These are phyloP conservation scores for Xylaria palmicola DNA, from an alignment of 495 filamentous ascomycete genomes.

Conservation along the genomic window DNA sequence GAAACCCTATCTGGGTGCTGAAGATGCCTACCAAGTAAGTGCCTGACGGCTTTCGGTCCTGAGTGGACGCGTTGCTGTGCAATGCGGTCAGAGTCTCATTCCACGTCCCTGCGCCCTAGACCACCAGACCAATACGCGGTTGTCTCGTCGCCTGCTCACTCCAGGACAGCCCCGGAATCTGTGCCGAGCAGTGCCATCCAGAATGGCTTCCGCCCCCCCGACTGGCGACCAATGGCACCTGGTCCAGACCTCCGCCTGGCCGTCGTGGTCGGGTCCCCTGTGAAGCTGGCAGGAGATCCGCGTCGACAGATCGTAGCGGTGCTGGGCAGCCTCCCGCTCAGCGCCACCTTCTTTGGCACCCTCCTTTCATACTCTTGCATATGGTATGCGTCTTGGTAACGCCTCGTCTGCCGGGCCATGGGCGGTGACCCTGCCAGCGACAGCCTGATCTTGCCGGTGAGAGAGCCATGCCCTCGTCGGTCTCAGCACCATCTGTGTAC, in stretches of 20 bases:
- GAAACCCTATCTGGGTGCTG: neutral
- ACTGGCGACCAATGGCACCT: neutral
- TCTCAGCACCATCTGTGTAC: too few species aligned
- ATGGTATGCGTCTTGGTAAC: neutral
- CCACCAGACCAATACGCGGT: neutral
- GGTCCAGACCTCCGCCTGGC: neutral
- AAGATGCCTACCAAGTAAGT: neutral
- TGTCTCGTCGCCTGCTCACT: neutral
- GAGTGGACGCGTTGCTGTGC: too few species aligned
- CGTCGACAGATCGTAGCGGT: too few species aligned
- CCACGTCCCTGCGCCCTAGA: neutral
- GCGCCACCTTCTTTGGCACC: neutral
- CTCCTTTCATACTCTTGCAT: neutral
- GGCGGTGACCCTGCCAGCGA: too few species aligned
- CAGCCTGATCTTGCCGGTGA: too few species aligned
- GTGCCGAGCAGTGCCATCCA: slow-evolving; percentile 1
- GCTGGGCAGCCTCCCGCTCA: neutral
- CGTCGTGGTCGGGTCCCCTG: too few species aligned
- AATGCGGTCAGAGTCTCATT: neutral
- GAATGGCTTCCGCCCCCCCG: too few species aligned
- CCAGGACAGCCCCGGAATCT: neutral
- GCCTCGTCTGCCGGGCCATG: too few species aligned
- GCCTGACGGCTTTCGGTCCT: neutral
- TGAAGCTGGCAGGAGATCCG: too few species aligned
- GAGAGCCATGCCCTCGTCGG: too few species aligned